Conservation (phyloP, 1,139 yeast species). For the Candida sojae region DNA sequence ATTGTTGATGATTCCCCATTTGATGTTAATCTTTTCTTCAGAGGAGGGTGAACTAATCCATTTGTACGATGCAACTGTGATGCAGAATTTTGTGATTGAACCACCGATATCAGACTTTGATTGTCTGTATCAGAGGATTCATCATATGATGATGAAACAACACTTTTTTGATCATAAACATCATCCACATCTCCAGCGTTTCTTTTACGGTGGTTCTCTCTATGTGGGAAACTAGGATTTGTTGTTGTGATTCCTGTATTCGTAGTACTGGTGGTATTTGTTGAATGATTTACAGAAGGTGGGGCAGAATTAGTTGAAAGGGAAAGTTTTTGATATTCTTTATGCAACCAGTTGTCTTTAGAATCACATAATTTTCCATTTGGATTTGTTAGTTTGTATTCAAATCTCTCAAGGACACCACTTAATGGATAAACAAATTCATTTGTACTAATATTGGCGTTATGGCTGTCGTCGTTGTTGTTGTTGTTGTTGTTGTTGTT, state of each 20-base stretch:
- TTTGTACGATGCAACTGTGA: slow-evolving; percentile 16
- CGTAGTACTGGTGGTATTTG: slow-evolving; percentile 17
- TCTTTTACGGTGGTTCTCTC: slow-evolving; percentile 29
- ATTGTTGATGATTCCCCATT: neutral
- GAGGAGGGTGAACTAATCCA: slow-evolving; percentile 31
- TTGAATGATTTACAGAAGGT: neutral
- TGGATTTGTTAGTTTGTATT: slow-evolving; percentile 36
- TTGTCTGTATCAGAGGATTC: slow-evolving; percentile 41
- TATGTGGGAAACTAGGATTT: slow-evolving; percentile 2
- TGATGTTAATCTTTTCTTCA: slow-evolving; percentile 38
- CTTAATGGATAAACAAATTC: slow-evolving; percentile 31
- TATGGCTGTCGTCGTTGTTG: neutral
- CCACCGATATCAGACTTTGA: slow-evolving; percentile 23
- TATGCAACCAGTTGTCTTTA: slow-evolving; percentile 26
- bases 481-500: too few species aligned
- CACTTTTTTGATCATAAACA: slow-evolving; percentile 18
- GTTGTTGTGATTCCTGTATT: slow-evolving; percentile 5
- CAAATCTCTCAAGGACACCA: slow-evolving; percentile 30
- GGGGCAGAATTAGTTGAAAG: slow-evolving; percentile 6
- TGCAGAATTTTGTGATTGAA: slow-evolving; percentile 7
- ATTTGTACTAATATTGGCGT: neutral
- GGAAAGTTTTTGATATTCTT: slow-evolving; percentile 32
- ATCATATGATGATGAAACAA: slow-evolving; percentile 29
- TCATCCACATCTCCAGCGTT: slow-evolving; percentile 19
- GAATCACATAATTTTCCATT: slow-evolving; percentile 32